A percentile compares a stretch with the other conserved stretches of the same genome.
These are phyloP conservation scores for Candida palmyrensis DNA, from an alignment of 805 yeast genomes.

Conservation along the genomic window DNA sequence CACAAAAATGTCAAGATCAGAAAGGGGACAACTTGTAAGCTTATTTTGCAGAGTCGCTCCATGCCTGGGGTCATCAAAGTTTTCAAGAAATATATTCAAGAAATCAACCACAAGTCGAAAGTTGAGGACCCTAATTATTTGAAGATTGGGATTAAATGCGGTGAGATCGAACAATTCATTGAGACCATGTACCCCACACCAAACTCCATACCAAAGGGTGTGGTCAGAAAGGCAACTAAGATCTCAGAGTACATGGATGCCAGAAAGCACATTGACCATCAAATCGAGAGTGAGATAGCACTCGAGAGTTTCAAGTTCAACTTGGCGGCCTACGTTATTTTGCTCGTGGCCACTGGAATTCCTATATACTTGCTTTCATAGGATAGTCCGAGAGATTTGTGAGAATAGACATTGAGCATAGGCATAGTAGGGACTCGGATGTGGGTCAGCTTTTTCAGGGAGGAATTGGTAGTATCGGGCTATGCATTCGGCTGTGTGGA, in stretches of 20 bases:
- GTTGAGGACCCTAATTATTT: conserved; percentile 85
- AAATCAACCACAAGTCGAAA: conserved; percentile 71
- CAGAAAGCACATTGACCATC: conserved; percentile 39
- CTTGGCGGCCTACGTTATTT: conserved; percentile 1
- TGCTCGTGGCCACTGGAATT: conserved; percentile 5
- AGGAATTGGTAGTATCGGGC: no score
- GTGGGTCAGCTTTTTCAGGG: no score
- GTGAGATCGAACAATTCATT: conserved; percentile 83
- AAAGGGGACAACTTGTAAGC: conserved; percentile 77
- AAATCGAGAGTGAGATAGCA: conserved; percentile 15
- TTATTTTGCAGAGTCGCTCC: conserved; percentile 70
- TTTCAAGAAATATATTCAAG: conserved; percentile 67
- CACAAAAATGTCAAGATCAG: conserved; percentile 77
- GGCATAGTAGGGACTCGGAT: no score
- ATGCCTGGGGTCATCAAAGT: conserved; percentile 71
- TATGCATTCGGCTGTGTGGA: no score
- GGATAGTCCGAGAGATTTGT: no score
- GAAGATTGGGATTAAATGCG: conserved; percentile 78
- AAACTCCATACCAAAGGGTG: conserved; percentile 51
- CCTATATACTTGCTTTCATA: conserved; percentile 2
- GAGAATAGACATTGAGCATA: no score
- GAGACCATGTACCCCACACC: conserved; percentile 65
- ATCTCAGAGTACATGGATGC: conserved; percentile 29
- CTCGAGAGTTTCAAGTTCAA: conserved; percentile 15
- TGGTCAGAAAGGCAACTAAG: conserved; percentile 28